Conservation (phyloP, 352 stramenopile species). For the Pythium rishiriense region DNA sequence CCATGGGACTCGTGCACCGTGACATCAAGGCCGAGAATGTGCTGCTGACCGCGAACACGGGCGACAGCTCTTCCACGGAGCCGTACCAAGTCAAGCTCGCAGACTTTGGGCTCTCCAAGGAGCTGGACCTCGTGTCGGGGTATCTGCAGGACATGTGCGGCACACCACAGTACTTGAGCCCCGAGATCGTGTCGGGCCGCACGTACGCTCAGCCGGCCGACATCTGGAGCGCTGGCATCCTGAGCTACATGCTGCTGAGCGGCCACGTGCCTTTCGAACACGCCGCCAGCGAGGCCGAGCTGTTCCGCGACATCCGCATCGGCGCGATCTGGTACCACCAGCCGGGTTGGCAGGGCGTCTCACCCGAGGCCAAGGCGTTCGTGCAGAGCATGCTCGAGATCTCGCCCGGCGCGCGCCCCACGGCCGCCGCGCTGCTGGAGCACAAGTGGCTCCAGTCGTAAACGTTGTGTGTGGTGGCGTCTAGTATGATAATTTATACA, state of each 20-base stretch:
- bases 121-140: constrained; percentile 87
- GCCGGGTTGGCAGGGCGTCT: constrained; percentile 85
- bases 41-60: constrained; percentile 41
- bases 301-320: constrained; percentile 87
- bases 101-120: constrained; percentile 89
- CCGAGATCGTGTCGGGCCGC: constrained; percentile 92
- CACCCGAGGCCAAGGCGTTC: constrained; percentile 78
- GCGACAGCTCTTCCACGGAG: constrained; percentile 26
- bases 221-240: constrained; percentile 95
- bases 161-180: constrained; percentile 96
- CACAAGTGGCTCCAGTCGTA: constrained; percentile 51
- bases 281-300: constrained; percentile 45
- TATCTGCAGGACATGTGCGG: constrained; percentile 92
- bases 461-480: constrained; percentile 14
- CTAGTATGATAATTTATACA: constrained; percentile 26
- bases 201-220: constrained; percentile 92
- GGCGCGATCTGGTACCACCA: constrained; percentile 91
- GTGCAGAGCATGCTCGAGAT: constrained; percentile 88
- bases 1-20: constrained; percentile 89
- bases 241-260: constrained; percentile 92
- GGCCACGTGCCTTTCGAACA: constrained; percentile 60
- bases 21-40: constrained; percentile 88
- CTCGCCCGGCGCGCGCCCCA: constrained; percentile 68
- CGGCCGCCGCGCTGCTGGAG: constrained; percentile 50
- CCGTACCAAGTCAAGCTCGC: constrained; percentile 89